Evolutionary conservation across 495 filamentous ascomycete species (phyloP), one percentile per base, ranked within the genome.

Genomic region (Penicillium lagena): DNA sequence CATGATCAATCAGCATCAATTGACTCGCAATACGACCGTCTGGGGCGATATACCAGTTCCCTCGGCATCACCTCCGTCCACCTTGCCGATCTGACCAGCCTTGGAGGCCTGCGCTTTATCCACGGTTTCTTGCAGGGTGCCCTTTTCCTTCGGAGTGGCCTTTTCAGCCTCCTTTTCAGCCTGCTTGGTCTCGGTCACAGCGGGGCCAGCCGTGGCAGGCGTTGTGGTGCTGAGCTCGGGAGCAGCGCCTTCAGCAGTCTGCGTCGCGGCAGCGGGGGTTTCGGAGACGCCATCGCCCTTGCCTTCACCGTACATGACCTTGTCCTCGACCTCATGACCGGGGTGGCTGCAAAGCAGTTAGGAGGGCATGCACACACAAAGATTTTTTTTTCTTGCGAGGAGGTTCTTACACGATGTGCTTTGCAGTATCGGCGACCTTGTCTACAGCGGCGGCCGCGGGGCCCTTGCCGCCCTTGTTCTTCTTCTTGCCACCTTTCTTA

Each of bases 401-500:
- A 22, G 4, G 4, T 22, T 22, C 69, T 67, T 58, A 77, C 74
- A 68, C 47, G 22, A 71, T 47, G 46, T 64, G 63, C 57, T 71
- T 70, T 27, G 64, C 54, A 34, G 62, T 57, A 9, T 56, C 51
- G 39, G 40, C 54, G 46, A 60, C 60, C 52, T 68, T 66, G 41
- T 51, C 53, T 29, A 55, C 59, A 22, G 62, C 56, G 35, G 54
- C 62, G 7, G 56, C 58, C 31, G 49, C 59, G 13, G 52, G 54
- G 42, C 57, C 54, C 54, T 62, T 62, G 54, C 68, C 69, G 44
- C 51, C 54, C 55, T 66, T 67, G 42, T 58, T 62, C 49, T 59
- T 58, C 37, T 55, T 59, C 59, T 72, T 72, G 56, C 69, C 69
- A 53, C 69, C 66, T 50, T 70, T 72, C 63, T 70, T 72, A 33